Evolutionary conservation across 805 yeast species (phyloP), one percentile per base, ranked within the genome.

Genomic region (Cyberlindnera misumaiensis): DNA sequence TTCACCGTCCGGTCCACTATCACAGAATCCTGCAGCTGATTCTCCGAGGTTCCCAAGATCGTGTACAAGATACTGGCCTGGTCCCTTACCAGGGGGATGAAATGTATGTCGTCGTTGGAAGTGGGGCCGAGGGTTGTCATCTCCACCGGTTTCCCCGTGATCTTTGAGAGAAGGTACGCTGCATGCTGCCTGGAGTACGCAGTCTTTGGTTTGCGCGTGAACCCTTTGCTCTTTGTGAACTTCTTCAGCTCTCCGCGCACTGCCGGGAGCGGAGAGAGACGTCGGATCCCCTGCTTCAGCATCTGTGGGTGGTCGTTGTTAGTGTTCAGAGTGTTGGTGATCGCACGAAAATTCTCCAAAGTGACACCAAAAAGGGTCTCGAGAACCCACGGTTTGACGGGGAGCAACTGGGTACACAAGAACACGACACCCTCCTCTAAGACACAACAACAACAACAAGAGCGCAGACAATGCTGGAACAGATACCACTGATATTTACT

Each of bases 21-120:
- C 35, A 64, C 63, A 0, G 87, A 73, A 53, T 83, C 86, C 35
- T 68, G 58, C 26, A 83, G 44, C 51, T 77, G 83, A 22, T 64
- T 65, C 4, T 72, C 76, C 24, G 73, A 72, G 0, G 77, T 69
- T 2, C 89, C 90, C 18, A 83, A 52, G 5, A 81, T 60, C 3
- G 70, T 65, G 51, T 72, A 72, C 30, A 75, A 47, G 40, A 82
- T 56, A 13, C 36, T 34, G 7, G 15, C 13, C 35, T 75, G 57
- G 37, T 63, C 60, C 46, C 78, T 73, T 6, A 55, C 63, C 2
- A 60, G 44, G 3, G 58, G 39, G 31, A 65, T 46, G 35, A 49
- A 56, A 22, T 54, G 45, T 11, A 60, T 29, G 51, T 66, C 70
- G 1, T 57, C 54, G 26, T 60, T 47, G 27, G 60, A 58, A 3